phyloP scores from a whole-genome alignment of 495 filamentous ascomycete species.

The Penicillium longicatenatum region DNA sequence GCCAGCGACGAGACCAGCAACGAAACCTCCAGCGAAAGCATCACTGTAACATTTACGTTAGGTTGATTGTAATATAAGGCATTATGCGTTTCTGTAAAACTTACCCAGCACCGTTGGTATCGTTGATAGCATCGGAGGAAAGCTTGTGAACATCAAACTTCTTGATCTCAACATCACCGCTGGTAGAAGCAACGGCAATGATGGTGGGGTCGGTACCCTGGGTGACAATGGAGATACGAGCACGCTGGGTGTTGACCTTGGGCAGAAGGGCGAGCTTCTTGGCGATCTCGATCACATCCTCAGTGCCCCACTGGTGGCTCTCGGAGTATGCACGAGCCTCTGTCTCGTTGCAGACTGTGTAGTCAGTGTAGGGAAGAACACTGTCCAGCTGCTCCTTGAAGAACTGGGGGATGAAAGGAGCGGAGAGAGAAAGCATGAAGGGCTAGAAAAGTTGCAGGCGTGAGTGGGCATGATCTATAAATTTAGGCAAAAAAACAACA shows the following conservation, averaged over 20 bases:
- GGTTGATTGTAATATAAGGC: neutral
- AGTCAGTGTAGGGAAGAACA: constrained; percentile 88
- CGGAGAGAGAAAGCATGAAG: constrained; percentile 87
- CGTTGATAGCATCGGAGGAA: constrained; percentile 72
- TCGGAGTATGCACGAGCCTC: constrained; percentile 86
- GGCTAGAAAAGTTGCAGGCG: constrained; percentile 40
- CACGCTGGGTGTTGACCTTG: constrained; percentile 82
- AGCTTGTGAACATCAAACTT: constrained; percentile 80
- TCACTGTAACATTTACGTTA: constrained; percentile 57
- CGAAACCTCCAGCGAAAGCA: constrained; percentile 93
- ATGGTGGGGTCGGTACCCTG: constrained; percentile 91
- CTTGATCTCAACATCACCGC: constrained; percentile 67
- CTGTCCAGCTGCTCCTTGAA: constrained; percentile 94
- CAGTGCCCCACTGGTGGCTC: constrained; percentile 67
- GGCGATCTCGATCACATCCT: constrained; percentile 85
- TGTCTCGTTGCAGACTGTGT: constrained; percentile 94
- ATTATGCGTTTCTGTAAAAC: constrained; percentile 20
- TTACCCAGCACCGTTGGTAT: constrained; percentile 93
- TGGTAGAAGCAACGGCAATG: constrained; percentile 62
- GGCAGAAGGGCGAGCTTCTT: constrained; percentile 81
- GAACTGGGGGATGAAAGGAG: constrained; percentile 94
- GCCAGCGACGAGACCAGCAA: constrained; percentile 83
- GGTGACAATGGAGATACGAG: constrained; percentile 84
- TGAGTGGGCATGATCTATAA: neutral
- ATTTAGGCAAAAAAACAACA: neutral